Evolutionary conservation across 2,329 filamentous ascomycete genomes (phyloP), one percentile per base, ranked within the genome.

Genomic region (Penicillium freii): DNA sequence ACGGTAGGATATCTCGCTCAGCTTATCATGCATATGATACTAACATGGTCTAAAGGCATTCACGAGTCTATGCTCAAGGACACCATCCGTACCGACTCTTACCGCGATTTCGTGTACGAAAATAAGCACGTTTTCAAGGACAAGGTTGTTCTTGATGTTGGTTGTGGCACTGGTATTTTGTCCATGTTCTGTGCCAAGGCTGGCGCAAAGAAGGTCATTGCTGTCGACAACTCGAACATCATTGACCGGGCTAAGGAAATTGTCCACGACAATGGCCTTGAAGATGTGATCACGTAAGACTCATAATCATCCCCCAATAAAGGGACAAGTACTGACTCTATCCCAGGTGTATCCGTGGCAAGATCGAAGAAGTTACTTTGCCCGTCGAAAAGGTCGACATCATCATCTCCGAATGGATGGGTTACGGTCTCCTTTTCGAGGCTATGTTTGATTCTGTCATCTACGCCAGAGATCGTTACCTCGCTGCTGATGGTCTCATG

Each of bases 381-480:
- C 92, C 90, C 1, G 87, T 93, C 8, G 81, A 86, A 53, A 81
- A 92, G 69, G 92, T 97, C 45, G 93, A 97, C 76, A 88, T 97
- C 69, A 96, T 97, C 71, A 88, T 97, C 59, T 95, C 90, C 58
- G 92, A 97, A 75, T 97, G 92, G 92, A 97, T 97, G 92, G 92
- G 92, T 31, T 97, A 97, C 73, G 90, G 88, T 62, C 82, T 97
- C 19, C 82, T 97, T 6, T 97, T 95, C 74, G 92, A 97, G 76
- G 91, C 92, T 55, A 97, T 97, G 92, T 85, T 97, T 29, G 91
- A 94, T 62, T 95, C 91, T 48, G 91, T 97, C 23, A 82, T 97
- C 50, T 93, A 86, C 70, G 93, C 93, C 43, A 84, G 92, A 60
- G 92, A 97, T 76, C 86, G 85, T 65, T 97, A 96, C 74, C 85